These are phyloP conservation scores for Sequoia sempervirens DNA, from an alignment of 75 land plant species.

Conservation along the genomic window DNA sequence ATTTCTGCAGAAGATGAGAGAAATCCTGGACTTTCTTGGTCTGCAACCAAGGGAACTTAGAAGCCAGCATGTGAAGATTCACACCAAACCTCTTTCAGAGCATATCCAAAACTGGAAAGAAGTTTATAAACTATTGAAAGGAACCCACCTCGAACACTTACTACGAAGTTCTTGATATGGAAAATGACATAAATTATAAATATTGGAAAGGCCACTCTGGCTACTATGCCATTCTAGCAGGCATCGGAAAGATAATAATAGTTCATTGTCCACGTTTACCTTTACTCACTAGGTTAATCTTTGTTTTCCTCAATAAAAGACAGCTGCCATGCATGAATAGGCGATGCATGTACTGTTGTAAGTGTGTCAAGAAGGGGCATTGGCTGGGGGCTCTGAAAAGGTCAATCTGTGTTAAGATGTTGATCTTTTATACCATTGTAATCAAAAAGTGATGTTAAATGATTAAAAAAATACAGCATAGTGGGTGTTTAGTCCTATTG, in stretches of 20 bases:
- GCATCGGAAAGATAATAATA: neutral
- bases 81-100: conserved; percentile 19
- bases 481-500: neutral
- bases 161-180: neutral
- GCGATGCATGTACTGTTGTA: neutral
- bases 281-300: neutral
- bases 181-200: neutral
- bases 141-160: conserved; percentile 7
- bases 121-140: conserved; percentile 8
- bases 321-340: neutral
- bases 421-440: neutral
- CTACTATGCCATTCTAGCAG: neutral
- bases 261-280: neutral
- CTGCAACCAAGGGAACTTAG: conserved; percentile 10
- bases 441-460: neutral
- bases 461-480: too few relatives aligned
- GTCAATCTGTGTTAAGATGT: neutral
- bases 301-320: neutral
- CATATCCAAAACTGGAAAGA: conserved; percentile 23
- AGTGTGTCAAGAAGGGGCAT: neutral
- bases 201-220: neutral
- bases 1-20: conserved; percentile 7
- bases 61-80: conserved; percentile 27
- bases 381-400: neutral
- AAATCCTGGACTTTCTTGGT: conserved; percentile 15